Conservation (phyloP, 495 filamentous ascomycete species). For the Cercophora samala region DNA sequence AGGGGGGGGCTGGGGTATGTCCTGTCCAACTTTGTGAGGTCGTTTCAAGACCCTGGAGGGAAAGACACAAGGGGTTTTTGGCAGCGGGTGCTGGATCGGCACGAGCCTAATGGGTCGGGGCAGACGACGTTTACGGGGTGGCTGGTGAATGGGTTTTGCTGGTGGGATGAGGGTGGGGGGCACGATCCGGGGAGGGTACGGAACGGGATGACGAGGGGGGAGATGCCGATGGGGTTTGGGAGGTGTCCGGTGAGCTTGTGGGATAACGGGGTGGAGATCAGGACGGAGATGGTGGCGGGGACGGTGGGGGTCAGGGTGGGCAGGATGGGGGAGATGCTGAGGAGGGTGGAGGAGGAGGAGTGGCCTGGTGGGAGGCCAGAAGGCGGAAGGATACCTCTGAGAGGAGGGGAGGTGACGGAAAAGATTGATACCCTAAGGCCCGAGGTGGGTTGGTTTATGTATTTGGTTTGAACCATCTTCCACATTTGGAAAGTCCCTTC, state of each 20-base stretch:
- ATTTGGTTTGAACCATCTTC: constrained; percentile 16
- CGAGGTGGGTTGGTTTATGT: constrained; percentile 43
- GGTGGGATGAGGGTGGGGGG: constrained; percentile 41
- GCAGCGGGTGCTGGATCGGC: constrained; percentile 34
- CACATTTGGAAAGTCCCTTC: neutral
- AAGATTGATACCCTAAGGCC: constrained; percentile 38
- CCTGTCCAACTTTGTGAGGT: constrained; percentile 34
- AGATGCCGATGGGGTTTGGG: constrained; percentile 40
- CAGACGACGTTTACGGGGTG: constrained; percentile 40
- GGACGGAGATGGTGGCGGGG: constrained; percentile 41
- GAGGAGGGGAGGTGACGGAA: constrained; percentile 19
- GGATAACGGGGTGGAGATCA: constrained; percentile 29
- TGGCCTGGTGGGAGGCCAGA: constrained; percentile 37
- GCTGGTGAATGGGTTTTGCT: constrained; percentile 41
- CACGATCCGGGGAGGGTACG: constrained; percentile 8
- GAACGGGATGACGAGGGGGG: constrained; percentile 26
- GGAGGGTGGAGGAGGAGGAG: constrained; percentile 12
- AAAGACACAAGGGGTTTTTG: constrained; percentile 31
- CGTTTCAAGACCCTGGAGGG: constrained; percentile 34
- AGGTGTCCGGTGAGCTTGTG: constrained; percentile 38
- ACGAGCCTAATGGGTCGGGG: constrained; percentile 37
- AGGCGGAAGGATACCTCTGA: constrained; percentile 26
- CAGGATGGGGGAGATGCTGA: constrained; percentile 25
- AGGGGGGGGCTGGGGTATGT: constrained; percentile 30
- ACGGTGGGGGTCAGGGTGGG: constrained; percentile 38